These are phyloP conservation scores for Phaffomyces antillensis DNA, from an alignment of 805 yeast genomes.

Conservation along the genomic window DNA sequence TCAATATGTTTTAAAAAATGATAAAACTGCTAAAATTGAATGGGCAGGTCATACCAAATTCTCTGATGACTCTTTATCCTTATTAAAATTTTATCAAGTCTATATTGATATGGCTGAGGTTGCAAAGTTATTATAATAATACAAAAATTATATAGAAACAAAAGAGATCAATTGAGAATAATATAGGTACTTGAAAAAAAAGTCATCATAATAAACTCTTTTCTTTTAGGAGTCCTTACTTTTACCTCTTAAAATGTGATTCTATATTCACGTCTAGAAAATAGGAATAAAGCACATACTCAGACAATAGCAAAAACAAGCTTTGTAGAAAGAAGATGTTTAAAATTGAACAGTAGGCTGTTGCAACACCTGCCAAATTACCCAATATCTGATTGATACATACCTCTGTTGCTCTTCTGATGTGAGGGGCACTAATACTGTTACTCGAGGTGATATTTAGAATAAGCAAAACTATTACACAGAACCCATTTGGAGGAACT, in stretches of 20 bases:
- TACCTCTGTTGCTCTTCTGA: constrained; percentile 35
- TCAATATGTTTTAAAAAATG: neutral
- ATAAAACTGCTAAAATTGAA: neutral
- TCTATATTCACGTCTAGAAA: constrained; percentile 12
- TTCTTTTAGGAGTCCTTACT: constrained; percentile 14
- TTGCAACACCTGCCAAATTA: constrained; percentile 38
- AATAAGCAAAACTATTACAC: constrained; percentile 35
- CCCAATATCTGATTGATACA: constrained; percentile 38
- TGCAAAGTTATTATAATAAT: neutral
- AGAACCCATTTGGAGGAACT: constrained; percentile 24
- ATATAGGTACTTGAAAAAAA: constrained; percentile 19
- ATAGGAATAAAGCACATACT: constrained; percentile 13
- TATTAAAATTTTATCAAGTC: neutral
- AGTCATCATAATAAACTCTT: constrained; percentile 20
- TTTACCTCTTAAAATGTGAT: constrained; percentile 17
- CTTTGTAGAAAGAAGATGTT: constrained; percentile 30
- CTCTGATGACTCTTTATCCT: neutral
- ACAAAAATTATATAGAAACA: no score
- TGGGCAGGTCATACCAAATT: neutral
- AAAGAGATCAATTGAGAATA: neutral
- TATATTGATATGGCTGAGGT: neutral
- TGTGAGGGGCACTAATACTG: constrained; percentile 34
- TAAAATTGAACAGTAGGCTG: constrained; percentile 39
- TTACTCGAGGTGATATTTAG: constrained; percentile 37
- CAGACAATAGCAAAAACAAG: constrained; percentile 26